A percentile compares a stretch with the other conserved stretches of the same genome.
phyloP scores from a whole-genome alignment of 768 basidiomycete species.

The Sarcomyxa edulis region DNA sequence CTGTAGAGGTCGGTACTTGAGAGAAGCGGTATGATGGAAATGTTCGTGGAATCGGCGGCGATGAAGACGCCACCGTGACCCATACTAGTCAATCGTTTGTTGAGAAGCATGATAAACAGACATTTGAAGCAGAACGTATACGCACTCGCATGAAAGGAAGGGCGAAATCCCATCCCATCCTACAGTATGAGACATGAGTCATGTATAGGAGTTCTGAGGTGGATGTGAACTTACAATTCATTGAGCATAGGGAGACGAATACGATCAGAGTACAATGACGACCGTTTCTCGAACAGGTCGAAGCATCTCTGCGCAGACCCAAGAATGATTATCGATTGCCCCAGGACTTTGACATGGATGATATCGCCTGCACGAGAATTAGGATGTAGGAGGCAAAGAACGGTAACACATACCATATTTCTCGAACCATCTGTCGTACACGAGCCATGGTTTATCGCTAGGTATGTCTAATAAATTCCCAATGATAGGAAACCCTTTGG shows the following conservation, averaged over 20 bases:
- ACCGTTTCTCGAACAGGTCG: conserved; percentile 41
- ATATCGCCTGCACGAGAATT: background rate
- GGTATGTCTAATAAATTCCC: conserved; percentile 16
- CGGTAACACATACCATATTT: conserved; percentile 10
- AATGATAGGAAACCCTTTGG: conserved; percentile 14
- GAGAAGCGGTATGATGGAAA: conserved; percentile 1
- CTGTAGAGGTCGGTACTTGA: conserved; percentile 14
- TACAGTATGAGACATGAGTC: conserved; percentile 11
- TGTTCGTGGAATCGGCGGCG: conserved; percentile 29
- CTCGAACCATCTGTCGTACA: conserved; percentile 14
- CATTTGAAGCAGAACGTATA: conserved; percentile 37
- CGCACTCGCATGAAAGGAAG: conserved; percentile 16
- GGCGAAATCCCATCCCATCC: conserved; percentile 16
- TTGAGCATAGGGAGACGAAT: conserved; percentile 16
- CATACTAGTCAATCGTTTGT: background rate
- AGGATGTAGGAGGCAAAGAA: background rate
- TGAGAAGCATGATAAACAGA: conserved; percentile 28
- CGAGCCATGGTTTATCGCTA: conserved; percentile 15
- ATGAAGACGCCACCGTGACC: conserved; percentile 25
- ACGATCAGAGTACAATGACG: conserved; percentile 38
- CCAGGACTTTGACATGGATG: background rate
- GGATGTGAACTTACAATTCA: conserved; percentile 6
- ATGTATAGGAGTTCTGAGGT: background rate
- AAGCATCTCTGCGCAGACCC: background rate
- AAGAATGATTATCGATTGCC: background rate